Evolutionary conservation across 805 yeast genomes (phyloP).

Genomic region (Kuraishia hungarica): DNA sequence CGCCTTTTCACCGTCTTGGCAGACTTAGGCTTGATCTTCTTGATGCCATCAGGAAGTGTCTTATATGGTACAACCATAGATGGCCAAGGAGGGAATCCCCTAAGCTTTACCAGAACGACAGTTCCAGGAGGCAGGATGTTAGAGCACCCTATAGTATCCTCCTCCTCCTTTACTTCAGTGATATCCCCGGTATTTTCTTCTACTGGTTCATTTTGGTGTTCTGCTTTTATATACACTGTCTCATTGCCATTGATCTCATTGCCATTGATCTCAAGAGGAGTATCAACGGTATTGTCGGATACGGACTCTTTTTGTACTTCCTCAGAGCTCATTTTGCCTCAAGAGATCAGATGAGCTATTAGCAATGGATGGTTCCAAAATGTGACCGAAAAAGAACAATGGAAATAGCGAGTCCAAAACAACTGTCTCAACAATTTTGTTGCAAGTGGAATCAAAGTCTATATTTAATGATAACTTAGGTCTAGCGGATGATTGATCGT

Average conservation of each 20-base stretch:
- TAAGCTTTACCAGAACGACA: constrained; percentile 9
- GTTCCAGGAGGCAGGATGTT: not conserved
- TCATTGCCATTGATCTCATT: not conserved
- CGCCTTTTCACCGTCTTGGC: not conserved
- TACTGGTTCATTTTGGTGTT: not conserved
- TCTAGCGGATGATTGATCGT: not conserved
- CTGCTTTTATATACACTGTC: not conserved
- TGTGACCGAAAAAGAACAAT: too few relatives aligned
- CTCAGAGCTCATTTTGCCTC: not conserved
- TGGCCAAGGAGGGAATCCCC: constrained; percentile 12
- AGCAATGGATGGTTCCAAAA: not conserved
- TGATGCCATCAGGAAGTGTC: constrained; percentile 5
- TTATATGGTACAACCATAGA: constrained; percentile 9
- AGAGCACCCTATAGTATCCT: not conserved
- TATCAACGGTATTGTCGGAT: not conserved
- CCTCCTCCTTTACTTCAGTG: not conserved
- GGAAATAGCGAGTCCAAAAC: too few relatives aligned
- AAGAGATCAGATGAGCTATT: not conserved
- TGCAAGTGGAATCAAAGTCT: too few relatives aligned
- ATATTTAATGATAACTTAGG: too few relatives aligned
- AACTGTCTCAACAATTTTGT: too few relatives aligned
- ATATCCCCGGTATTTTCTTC: not conserved
- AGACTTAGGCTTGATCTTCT: constrained; percentile 6
- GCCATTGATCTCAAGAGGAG: not conserved
- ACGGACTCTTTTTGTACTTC: not conserved